Percentiles rank a stretch among this genome's conserved stretches.
These are phyloP conservation scores for Diaporthe amygdali DNA, from an alignment of 2,329 filamentous ascomycete genomes.

Conservation along the genomic window DNA sequence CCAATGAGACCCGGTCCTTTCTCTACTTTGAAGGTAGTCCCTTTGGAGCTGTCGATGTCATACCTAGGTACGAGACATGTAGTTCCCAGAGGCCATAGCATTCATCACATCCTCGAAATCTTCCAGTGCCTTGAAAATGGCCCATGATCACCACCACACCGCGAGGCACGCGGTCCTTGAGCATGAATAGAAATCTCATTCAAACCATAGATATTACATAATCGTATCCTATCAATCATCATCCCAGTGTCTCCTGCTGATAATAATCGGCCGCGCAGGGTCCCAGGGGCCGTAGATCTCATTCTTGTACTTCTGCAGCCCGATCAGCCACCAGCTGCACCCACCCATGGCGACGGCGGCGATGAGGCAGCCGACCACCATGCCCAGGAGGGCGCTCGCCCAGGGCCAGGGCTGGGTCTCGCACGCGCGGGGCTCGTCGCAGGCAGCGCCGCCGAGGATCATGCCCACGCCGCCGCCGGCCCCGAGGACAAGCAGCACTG, in stretches of 20 bases:
- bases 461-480: constrained; percentile 80
- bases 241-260: constrained; percentile 66
- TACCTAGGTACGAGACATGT: not conserved
- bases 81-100: not conserved
- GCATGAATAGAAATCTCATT: not conserved
- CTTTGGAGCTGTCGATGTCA: not conserved
- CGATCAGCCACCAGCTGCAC: constrained; percentile 98
- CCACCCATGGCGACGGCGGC: constrained; percentile 84
- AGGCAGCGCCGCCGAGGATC: constrained; percentile 50
- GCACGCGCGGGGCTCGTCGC: constrained; percentile 32
- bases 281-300: constrained; percentile 99
- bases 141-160: not conserved
- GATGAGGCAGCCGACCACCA: constrained; percentile 75
- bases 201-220: not conserved
- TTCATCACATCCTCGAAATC: not conserved
- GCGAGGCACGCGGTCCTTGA: not conserved
- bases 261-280: constrained; percentile 86
- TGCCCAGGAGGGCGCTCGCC: constrained; percentile 69
- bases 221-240: constrained; percentile 63
- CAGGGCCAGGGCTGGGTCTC: constrained; percentile 50
- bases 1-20: too few species aligned
- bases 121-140: not conserved
- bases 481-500: constrained; percentile 75
- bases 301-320: constrained; percentile 98
- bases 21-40: too few species aligned